A percentile compares a stretch with the other conserved stretches of the same genome.
phyloP scores from a whole-genome alignment of 2,329 filamentous ascomycete species.

The Zymoseptoria tritici region DNA sequence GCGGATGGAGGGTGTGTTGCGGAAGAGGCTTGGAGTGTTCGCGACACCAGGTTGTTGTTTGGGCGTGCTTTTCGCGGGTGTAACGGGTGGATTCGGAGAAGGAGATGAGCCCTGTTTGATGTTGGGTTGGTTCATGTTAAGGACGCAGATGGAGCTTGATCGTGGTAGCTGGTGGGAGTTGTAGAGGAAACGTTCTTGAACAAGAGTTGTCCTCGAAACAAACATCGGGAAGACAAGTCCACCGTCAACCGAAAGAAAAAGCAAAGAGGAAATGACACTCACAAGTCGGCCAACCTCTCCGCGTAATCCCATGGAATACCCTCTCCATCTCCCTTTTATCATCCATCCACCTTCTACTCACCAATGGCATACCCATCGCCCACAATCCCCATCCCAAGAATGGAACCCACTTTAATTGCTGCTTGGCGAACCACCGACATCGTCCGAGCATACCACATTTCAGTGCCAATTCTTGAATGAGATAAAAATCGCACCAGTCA shows the following conservation, averaged over 20 bases:
- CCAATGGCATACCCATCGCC: conserved; percentile 59
- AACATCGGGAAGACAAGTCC: too few species aligned
- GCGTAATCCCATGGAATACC: conserved; percentile 49
- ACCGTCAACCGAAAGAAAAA: too few species aligned
- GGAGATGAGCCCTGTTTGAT: conserved; percentile 51
- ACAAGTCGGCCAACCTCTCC: conserved; percentile 52
- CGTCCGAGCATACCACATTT: conserved; percentile 52
- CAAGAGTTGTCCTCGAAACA: too few species aligned
- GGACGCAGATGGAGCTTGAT: neutral
- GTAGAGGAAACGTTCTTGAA: neutral
- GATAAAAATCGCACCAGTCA: conserved; percentile 57
- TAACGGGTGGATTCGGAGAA: conserved; percentile 59
- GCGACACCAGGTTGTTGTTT: conserved; percentile 48
- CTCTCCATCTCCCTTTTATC: conserved; percentile 51
- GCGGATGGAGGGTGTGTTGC: conserved; percentile 52
- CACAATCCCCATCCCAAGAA: conserved; percentile 58
- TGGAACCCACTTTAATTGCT: conserved; percentile 51
- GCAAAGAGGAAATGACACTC: conserved; percentile 25
- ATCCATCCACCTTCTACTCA: conserved; percentile 52
- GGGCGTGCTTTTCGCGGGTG: conserved; percentile 46
- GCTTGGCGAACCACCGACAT: conserved; percentile 57
- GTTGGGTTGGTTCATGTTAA: neutral
- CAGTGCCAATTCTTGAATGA: conserved; percentile 53
- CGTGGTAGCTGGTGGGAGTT: neutral
- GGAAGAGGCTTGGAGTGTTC: conserved; percentile 45